Conservation (phyloP, 169 alveolate species). For the Plasmodium inui region DNA sequence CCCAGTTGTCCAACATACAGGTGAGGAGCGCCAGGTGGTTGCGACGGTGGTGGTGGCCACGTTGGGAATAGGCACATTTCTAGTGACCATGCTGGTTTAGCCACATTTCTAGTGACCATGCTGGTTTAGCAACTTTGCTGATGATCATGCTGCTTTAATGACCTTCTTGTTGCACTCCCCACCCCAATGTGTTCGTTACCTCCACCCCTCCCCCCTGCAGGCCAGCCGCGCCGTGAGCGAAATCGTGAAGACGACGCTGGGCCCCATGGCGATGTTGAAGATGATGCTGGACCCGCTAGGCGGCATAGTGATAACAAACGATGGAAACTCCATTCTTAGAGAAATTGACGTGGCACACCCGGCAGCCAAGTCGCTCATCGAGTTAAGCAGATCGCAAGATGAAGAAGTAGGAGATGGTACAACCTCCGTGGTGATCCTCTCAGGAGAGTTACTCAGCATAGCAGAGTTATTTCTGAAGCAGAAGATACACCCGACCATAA, state of each 20-base stretch:
- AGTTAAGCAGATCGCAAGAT: constrained; percentile 96
- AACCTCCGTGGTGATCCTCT: constrained; percentile 97
- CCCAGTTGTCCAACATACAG: constrained; percentile 89
- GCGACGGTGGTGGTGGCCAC: no score
- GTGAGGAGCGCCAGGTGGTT: neutral
- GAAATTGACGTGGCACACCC: constrained; percentile 99
- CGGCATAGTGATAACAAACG: constrained; percentile 99
- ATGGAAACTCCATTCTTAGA: constrained; percentile 97
- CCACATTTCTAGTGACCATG: no score
- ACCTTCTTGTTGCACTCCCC: no score
- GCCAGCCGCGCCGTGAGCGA: constrained; percentile 98
- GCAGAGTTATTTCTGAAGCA: constrained; percentile 95
- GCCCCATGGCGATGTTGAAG: constrained; percentile 99
- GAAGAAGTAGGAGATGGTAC: constrained; percentile 99
- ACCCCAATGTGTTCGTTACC: no score
- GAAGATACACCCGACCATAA: constrained; percentile 97
- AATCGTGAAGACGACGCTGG: constrained; percentile 97
- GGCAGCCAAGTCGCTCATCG: constrained; percentile 98
- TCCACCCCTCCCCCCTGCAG: constrained; percentile 64
- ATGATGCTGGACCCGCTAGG: constrained; percentile 99
- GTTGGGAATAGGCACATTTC: no score
- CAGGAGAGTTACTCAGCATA: constrained; percentile 97
- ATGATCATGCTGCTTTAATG: no score
- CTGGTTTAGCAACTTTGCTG: no score
- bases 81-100: no score